These are phyloP conservation scores for Lonicera japonica DNA, from an alignment of 129 eudicot genomes.

Conservation along the genomic window DNA sequence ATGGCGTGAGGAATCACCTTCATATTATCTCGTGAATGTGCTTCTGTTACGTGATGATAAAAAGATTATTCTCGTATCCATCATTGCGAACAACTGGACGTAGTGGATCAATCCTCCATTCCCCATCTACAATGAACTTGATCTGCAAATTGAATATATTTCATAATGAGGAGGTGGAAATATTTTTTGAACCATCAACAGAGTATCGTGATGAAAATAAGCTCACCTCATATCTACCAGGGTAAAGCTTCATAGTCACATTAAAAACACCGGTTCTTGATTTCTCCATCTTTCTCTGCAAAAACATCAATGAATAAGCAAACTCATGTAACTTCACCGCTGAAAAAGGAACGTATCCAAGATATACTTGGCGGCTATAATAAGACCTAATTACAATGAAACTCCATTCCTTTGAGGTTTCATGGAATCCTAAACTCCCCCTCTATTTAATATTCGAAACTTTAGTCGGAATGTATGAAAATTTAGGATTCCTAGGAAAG, in stretches of 20 bases:
- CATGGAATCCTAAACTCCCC: no score
- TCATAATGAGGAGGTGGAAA: not conserved
- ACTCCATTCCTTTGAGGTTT: no score
- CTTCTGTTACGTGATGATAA: slow-evolving; percentile 30
- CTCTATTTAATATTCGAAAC: no score
- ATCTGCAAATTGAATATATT: slow-evolving; percentile 37
- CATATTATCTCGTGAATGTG: no score
- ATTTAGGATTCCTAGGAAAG: no score
- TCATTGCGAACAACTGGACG: slow-evolving; percentile 51
- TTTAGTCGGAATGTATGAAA: no score
- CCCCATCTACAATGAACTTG: slow-evolving; percentile 78
- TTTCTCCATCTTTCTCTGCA: slow-evolving; percentile 78
- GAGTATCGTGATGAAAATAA: not conserved
- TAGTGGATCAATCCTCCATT: slow-evolving; percentile 66
- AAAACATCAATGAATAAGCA: slow-evolving; percentile 6
- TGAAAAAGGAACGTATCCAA: slow-evolving; percentile 5
- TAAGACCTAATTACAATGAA: no score
- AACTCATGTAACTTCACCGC: not conserved
- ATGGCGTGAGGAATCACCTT: no score
- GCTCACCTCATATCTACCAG: slow-evolving; percentile 73
- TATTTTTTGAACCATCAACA: not conserved
- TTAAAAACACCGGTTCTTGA: slow-evolving; percentile 63
- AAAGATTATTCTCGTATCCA: slow-evolving; percentile 62
- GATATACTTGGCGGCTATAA: no score
- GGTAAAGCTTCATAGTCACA: slow-evolving; percentile 49